Percentiles rank a stretch among this genome's conserved stretches.
Conservation (phyloP, 2,329 filamentous ascomycete species). For the Pseudonectria foliicola region DNA sequence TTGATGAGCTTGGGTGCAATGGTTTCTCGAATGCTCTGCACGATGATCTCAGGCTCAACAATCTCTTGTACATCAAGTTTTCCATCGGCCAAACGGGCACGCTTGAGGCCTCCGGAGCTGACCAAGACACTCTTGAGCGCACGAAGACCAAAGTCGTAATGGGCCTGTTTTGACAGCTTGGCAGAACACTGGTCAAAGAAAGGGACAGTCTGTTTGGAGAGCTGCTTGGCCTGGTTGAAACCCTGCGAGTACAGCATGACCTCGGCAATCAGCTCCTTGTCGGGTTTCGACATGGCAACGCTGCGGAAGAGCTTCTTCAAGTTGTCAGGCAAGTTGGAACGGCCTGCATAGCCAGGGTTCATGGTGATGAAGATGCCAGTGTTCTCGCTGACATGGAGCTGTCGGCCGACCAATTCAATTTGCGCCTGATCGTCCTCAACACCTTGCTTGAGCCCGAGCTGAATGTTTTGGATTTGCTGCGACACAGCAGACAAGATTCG, state of each 20-base stretch:
- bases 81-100: slow-evolving; percentile 61
- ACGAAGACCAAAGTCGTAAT: slow-evolving; percentile 98
- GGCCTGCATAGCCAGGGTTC: slow-evolving; percentile 98
- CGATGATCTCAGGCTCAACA: slow-evolving; percentile 93
- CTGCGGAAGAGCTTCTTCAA: slow-evolving; percentile 99
- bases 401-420: slow-evolving; percentile 90
- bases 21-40: slow-evolving; percentile 96
- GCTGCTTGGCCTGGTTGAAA: slow-evolving; percentile 89
- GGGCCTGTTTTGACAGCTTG: slow-evolving; percentile 86
- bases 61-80: slow-evolving; percentile 59
- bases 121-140: slow-evolving; percentile 97
- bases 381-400: slow-evolving; percentile 81
- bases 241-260: slow-evolving; percentile 99
- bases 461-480: slow-evolving; percentile 98
- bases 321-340: slow-evolving; percentile 97
- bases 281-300: slow-evolving; percentile 98
- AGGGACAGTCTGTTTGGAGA: slow-evolving; percentile 93
- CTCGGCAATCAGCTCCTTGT: slow-evolving; percentile 98
- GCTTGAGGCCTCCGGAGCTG: slow-evolving; percentile 93
- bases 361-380: slow-evolving; percentile 99
- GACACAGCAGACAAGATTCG: slow-evolving; percentile 96
- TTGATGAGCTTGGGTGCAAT: slow-evolving; percentile 97
- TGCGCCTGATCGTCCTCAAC: slow-evolving; percentile 75
- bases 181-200: slow-evolving; percentile 91
- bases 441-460: slow-evolving; percentile 84